Evolutionary conservation across 2,329 filamentous ascomycete genomes (phyloP), one percentile per base, ranked within the genome.

Genomic region (Lasiodiplodia theobromae): DNA sequence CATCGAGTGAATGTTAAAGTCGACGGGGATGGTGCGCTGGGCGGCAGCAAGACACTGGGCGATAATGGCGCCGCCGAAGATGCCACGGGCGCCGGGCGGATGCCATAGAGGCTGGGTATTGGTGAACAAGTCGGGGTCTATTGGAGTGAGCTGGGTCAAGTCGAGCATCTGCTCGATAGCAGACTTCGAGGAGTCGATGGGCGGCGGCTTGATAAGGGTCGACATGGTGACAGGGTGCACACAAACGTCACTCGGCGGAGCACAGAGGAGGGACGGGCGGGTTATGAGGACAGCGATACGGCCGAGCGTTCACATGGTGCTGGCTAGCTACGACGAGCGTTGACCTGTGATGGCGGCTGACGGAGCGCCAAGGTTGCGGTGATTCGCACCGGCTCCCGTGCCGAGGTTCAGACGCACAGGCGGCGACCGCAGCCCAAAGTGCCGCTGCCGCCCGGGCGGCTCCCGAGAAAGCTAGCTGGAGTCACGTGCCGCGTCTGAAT

Each of bases 101-200:
- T 96, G 94, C 94, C 94, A 98, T 70, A 96, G 86, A 25, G 91
- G 91, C 47, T 94, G 91, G 2, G 94, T 92, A 79, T 99, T 99
- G 67, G 96, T 98, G 84, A 96, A 99, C 73, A 98, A 90, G 78
- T 97, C 92, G 68, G 91, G 91, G 54, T 91, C 91, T 71, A 96
- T 88, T 70, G 92, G 90, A 67, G 84, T 84, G 65, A 97, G 85
- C 72, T 93, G 91, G 3, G 92, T 96, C 73, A 97, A 85, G 75
- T 97, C 94, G 67, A 97, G 87, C 60, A 92, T 90, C 80, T 96
- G 95, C 82, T 98, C 95, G 71, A 98, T 96, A 16, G 89, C 86
- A 31, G 93, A 90, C 80, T 92, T 92, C 76, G 86, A 86, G 56
- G 88, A 82, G 77, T 97, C 90, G 38, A 89, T 80, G 64, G 91